A percentile compares a stretch with the other conserved stretches of the same genome.
phyloP scores from a whole-genome alignment of 2,329 filamentous ascomycete species.

The Stagonosporopsis rhizophila region DNA sequence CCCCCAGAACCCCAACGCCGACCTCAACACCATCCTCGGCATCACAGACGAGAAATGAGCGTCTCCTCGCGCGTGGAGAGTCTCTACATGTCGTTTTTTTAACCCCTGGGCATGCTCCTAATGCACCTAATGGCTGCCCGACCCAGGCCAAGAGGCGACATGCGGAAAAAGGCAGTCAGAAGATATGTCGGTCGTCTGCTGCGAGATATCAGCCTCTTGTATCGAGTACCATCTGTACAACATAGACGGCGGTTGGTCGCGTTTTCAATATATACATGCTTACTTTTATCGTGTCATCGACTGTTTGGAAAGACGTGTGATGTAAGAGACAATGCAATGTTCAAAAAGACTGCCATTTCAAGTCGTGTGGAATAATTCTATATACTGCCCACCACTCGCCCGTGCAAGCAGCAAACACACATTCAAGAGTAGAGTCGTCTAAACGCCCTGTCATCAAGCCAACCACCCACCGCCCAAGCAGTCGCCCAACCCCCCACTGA shows the following conservation, averaged over 20 bases:
- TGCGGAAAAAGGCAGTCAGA: slow-evolving; percentile 27
- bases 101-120: no score
- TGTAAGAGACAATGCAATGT: no score
- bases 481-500: slow-evolving; percentile 8
- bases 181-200: slow-evolving; percentile 26
- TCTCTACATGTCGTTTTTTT: slow-evolving; percentile 26
- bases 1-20: slow-evolving; percentile 86
- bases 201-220: slow-evolving; percentile 43
- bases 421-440: slow-evolving; percentile 11
- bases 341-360: no score
- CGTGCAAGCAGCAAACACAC: background rate
- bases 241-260: slow-evolving; percentile 49
- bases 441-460: slow-evolving; percentile 16
- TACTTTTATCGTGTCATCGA: slow-evolving; percentile 14
- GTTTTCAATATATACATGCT: slow-evolving; percentile 44
- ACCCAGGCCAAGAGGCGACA: slow-evolving; percentile 23
- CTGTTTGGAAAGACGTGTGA: no score
- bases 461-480: background rate
- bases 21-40: slow-evolving; percentile 73
- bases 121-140: slow-evolving; percentile 30
- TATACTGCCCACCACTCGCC: slow-evolving; percentile 9
- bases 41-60: slow-evolving; percentile 47
- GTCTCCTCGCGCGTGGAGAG: no score
- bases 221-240: slow-evolving; percentile 53
- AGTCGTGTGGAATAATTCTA: slow-evolving; percentile 4